Percentiles rank a stretch among this genome's conserved stretches.
These are phyloP conservation scores for Fusarium verrucosum DNA, from an alignment of 2,329 filamentous ascomycete species.

Conservation along the genomic window DNA sequence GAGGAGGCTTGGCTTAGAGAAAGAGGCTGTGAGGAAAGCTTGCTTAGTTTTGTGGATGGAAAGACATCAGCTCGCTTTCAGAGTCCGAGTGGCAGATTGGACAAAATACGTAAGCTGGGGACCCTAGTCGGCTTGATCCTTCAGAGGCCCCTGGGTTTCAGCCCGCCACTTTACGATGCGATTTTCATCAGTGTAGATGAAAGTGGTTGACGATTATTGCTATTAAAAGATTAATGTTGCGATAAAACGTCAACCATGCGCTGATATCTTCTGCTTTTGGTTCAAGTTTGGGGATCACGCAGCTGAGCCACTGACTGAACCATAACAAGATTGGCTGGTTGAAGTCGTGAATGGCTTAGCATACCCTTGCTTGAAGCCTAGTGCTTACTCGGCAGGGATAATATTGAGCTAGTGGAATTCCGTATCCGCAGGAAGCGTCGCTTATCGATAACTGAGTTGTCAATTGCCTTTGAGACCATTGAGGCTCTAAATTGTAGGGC, in stretches of 20 bases:
- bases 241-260: no score
- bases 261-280: neutral
- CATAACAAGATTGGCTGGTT: neutral
- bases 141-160: slow-evolving; percentile 1
- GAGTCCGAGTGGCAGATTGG: slow-evolving; percentile 5
- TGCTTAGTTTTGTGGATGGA: neutral
- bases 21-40: neutral
- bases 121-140: neutral
- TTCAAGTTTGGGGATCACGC: neutral
- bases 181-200: no score
- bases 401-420: neutral
- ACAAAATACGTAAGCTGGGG: slow-evolving; percentile 4
- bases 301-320: neutral
- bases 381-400: slow-evolving; percentile 13
- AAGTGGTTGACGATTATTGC: no score
- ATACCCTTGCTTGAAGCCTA: neutral
- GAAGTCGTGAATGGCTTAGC: no score
- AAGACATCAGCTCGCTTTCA: neutral
- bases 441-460: neutral
- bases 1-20: neutral
- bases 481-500: no score
- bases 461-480: neutral
- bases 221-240: no score
- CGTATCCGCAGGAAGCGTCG: neutral
- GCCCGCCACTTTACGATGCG: no score